These are phyloP conservation scores for Copromyces sp. DNA, from an alignment of 495 filamentous ascomycete species.

Conservation along the genomic window DNA sequence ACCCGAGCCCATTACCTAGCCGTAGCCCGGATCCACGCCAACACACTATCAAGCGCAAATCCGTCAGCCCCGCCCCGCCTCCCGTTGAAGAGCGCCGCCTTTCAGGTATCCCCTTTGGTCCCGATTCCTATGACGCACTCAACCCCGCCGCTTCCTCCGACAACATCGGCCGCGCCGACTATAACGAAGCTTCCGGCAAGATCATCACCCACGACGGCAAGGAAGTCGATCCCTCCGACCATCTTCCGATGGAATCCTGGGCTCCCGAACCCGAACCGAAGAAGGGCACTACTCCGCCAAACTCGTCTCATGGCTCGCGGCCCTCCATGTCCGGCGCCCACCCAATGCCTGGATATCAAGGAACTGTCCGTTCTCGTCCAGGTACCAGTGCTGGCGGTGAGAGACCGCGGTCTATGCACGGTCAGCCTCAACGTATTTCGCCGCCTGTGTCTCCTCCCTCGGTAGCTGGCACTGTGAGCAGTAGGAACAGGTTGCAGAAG, in stretches of 20 bases:
- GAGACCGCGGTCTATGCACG: slow-evolving; percentile 15
- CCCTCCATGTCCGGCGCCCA: slow-evolving; percentile 38
- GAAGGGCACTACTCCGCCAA: slow-evolving; percentile 32
- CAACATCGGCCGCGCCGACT: slow-evolving; percentile 23
- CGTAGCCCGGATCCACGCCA: slow-evolving; percentile 23
- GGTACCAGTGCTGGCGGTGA: background rate
- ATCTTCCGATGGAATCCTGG: slow-evolving; percentile 83
- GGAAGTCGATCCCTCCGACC: slow-evolving; percentile 86
- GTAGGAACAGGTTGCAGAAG: slow-evolving; percentile 55
- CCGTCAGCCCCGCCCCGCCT: slow-evolving; percentile 61
- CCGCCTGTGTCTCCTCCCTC: slow-evolving; percentile 11
- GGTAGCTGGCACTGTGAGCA: slow-evolving; percentile 12
- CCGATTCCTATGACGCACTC: slow-evolving; percentile 73
- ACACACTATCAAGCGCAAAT: slow-evolving; percentile 59
- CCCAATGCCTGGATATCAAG: slow-evolving; percentile 23
- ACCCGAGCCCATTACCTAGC: slow-evolving; percentile 15
- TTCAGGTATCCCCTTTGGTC: slow-evolving; percentile 71
- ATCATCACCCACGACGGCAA: slow-evolving; percentile 79
- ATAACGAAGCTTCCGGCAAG: slow-evolving; percentile 40
- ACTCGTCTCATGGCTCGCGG: slow-evolving; percentile 35
- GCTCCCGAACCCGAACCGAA: slow-evolving; percentile 87
- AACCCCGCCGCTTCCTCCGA: slow-evolving; percentile 46
- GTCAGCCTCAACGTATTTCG: background rate
- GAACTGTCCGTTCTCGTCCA: background rate
- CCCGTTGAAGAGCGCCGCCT: slow-evolving; percentile 42